phyloP scores from a whole-genome alignment of 495 filamentous ascomycete species.

The Aspergillus saccharolyticus region DNA sequence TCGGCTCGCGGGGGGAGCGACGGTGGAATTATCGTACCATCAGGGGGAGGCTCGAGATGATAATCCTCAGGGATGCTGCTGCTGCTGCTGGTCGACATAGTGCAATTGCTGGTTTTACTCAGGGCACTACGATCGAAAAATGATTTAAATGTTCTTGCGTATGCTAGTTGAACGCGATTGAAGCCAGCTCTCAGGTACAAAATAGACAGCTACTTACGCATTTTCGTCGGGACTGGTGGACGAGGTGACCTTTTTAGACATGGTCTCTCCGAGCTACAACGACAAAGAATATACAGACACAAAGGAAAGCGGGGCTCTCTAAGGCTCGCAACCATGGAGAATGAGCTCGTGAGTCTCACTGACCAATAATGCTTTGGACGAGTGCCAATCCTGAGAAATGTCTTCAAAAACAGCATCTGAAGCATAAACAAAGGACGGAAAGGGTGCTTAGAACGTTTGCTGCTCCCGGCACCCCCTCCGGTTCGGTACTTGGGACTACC shows the following conservation, averaged over 20 bases:
- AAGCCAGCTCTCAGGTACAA: background rate
- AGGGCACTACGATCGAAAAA: background rate
- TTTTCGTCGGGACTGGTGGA: background rate
- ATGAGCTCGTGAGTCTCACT: background rate
- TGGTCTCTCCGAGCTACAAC: background rate
- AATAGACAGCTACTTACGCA: background rate
- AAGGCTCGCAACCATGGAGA: background rate
- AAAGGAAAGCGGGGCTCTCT: background rate
- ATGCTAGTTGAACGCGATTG: background rate
- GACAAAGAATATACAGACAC: background rate
- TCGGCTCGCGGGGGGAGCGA: constrained; percentile 20
- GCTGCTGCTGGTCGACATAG: background rate
- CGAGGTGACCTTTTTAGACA: background rate
- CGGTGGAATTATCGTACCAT: constrained; percentile 7
- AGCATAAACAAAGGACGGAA: background rate
- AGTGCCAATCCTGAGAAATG: background rate
- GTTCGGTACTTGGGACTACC: no score
- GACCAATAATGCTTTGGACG: background rate
- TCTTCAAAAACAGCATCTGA: background rate
- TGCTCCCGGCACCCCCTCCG: background rate
- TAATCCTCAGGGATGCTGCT: background rate
- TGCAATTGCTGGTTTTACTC: background rate
- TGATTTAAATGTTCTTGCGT: background rate
- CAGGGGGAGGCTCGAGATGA: background rate
- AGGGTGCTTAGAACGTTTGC: background rate